Percentiles rank a stretch among this genome's conserved stretches.
Conservation (phyloP, 2,329 filamentous ascomycete genomes). For the Colletotrichum viniferum region DNA sequence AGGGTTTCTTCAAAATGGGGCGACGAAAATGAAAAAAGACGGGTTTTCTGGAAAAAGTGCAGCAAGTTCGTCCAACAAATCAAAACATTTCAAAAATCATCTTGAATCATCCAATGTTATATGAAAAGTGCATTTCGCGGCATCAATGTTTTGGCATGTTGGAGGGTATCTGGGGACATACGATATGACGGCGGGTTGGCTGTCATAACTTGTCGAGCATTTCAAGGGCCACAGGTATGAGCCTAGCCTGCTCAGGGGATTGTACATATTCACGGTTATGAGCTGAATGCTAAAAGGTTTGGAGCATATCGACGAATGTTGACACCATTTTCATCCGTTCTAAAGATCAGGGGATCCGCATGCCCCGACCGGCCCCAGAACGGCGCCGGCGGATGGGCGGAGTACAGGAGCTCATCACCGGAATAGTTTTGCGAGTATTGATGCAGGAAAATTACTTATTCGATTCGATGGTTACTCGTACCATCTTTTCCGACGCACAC, state of each 20-base stretch:
- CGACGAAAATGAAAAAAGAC: background rate
- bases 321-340: too few species aligned
- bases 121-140: background rate
- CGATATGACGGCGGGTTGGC: background rate
- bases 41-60: background rate
- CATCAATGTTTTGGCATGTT: background rate
- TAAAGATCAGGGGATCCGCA: background rate
- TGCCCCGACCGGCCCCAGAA: background rate
- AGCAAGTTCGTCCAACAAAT: background rate
- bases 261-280: too few species aligned
- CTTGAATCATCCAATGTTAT: background rate
- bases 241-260: too few species aligned
- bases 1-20: conserved; percentile 6
- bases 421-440: background rate
- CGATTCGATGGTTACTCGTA: background rate
- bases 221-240: too few species aligned
- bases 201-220: background rate
- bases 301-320: too few species aligned
- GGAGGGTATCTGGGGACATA: background rate
- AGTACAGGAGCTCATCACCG: background rate
- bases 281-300: too few species aligned
- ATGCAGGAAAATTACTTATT: background rate
- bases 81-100: background rate
- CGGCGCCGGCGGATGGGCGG: background rate
- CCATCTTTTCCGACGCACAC: background rate